Base-by-base conservation (phyloP, 2,329 filamentous ascomycete species). In the Sporothrix variecibatus region DNA sequence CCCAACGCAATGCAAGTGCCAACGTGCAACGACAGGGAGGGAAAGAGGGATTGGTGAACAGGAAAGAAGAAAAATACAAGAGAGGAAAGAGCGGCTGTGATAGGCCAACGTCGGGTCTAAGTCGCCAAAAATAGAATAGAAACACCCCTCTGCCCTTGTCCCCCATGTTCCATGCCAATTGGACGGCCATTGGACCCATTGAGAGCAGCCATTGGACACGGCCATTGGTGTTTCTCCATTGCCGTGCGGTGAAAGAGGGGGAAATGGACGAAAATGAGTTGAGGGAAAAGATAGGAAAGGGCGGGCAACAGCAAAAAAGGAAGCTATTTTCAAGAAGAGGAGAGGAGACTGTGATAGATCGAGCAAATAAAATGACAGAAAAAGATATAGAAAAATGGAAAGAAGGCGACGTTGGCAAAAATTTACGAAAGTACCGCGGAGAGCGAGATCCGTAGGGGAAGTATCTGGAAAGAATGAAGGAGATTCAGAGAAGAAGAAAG, bases 61-160 rank as follows among this genome's bases (percentile, higher is more conserved):
- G 51, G 23, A 28, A 28, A 56, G 51, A 23, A 26, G 23, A 28
- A 28, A 56, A 56, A 34, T 11, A 58, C 28, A 62, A 34, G 17
- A 62, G 26, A 43, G 34, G 34, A 65, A 65, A 65, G 34, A 65
- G 34, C 38, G 34, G 6, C 62, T 20, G 12, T 67, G 62, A 67
- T 67, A 28, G 62, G 62, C 23, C 38, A 64, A 38, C 20, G 38
- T 15, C 8, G 58, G 58, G 23, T 46, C n/a, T 15, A 34, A 31
- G 40, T 68, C 26, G 65, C 43, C 65, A 68, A 68, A 68, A 68
- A 68, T 68, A 68, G 43, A 68, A 28, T 43, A n/a, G 23, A 28
- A 28, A 20, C 23, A 56, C 23, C n/a, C 9, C 49, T 15, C 17
- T n/a, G 5, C 51, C 26, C 34, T 43, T n/a, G 1, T 38, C n/a